A percentile compares a stretch with the other conserved stretches of the same genome.
These are phyloP conservation scores for Suillus occidentalis DNA, from an alignment of 768 basidiomycete genomes.

Conservation along the genomic window DNA sequence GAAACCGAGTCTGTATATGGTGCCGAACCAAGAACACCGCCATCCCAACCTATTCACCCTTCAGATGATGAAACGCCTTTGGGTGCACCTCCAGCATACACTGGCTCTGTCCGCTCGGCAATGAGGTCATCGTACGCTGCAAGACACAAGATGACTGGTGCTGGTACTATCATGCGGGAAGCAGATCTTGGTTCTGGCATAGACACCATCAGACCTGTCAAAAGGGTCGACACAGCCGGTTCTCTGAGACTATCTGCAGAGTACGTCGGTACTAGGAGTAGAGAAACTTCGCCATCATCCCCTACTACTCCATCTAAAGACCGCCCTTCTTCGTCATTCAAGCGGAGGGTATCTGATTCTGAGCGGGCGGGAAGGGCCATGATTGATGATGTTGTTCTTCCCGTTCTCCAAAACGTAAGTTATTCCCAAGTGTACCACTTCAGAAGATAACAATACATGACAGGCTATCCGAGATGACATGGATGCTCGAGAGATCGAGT, in stretches of 20 bases:
- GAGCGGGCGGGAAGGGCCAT: slow-evolving; percentile 66
- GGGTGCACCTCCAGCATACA: slow-evolving; percentile 75
- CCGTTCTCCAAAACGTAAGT: slow-evolving; percentile 72
- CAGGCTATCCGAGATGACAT: slow-evolving; percentile 80
- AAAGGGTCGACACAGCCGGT: slow-evolving; percentile 81
- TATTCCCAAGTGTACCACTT: neutral
- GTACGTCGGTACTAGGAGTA: slow-evolving; percentile 69
- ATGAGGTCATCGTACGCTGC: slow-evolving; percentile 80
- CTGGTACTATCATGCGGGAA: slow-evolving; percentile 74
- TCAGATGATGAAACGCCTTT: slow-evolving; percentile 33
- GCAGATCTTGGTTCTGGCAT: slow-evolving; percentile 86
- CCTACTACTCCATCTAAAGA: slow-evolving; percentile 43
- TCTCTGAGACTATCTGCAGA: slow-evolving; percentile 78
- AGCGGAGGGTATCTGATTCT: slow-evolving; percentile 52
- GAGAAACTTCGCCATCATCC: slow-evolving; percentile 47
- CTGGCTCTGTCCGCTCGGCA: slow-evolving; percentile 59
- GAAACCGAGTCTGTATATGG: slow-evolving; percentile 43
- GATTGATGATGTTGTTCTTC: slow-evolving; percentile 83
- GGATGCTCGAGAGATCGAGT: slow-evolving; percentile 86
- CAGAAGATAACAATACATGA: slow-evolving; percentile 8
- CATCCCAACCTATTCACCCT: slow-evolving; percentile 23
- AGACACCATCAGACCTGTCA: slow-evolving; percentile 91
- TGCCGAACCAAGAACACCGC: slow-evolving; percentile 35
- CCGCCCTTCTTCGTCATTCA: slow-evolving; percentile 38
- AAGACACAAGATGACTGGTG: slow-evolving; percentile 56